Evolutionary conservation across 2,329 filamentous ascomycete species (phyloP), one percentile per base, ranked within the genome.

Genomic region (Colletotrichum sublineola): DNA sequence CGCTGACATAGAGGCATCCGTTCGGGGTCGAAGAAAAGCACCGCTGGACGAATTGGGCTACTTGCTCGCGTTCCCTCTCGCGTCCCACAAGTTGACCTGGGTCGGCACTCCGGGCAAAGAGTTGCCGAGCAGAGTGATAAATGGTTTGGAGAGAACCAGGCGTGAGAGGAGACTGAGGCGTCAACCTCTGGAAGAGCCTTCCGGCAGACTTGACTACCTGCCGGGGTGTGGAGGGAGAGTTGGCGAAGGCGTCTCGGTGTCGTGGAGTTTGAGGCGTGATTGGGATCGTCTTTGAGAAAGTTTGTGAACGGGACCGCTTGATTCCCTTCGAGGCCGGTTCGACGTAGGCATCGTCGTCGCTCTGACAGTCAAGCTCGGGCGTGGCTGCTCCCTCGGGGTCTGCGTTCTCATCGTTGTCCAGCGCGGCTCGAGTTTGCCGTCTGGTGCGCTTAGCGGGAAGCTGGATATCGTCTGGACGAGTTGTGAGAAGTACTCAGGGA

Each of bases 1-100:
- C 96, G 77, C 95, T 98, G 76, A 99, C 92, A 80, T 99, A 99
- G 63, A 97, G 88, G 79, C 96, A 98, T 65, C 95, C 95, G 65
- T 91, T 91, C 3, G 88, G 89, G 14, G 85, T 86, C 24, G 88
- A 81, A 11, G 88, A 85, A 6, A 91, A 84, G 76, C 91, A 90
- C 63, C 88, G 87, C 50, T 89, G 84, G 63, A 98, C 86, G 79
- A 97, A 98, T 0, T 79, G 81, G 15, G 85, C 84, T 44, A 98
- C 84, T 75, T 95, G 91, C 18, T 87, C 84, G 52, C 89, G 85
- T 78, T 92, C 85, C 78, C 88, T 84, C 40, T 97, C 94, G 57
- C 95, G 91, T 61, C 95, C 95, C 68, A 97, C 87, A 15, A 98
- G 85, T 76, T 91, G 89, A 2, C 92, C 90, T 1, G 94, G 93